Evolutionary conservation across 148 eudicot genomes (phyloP), one percentile per base, ranked within the genome.

Genomic region (Suaeda aralocaspica): DNA sequence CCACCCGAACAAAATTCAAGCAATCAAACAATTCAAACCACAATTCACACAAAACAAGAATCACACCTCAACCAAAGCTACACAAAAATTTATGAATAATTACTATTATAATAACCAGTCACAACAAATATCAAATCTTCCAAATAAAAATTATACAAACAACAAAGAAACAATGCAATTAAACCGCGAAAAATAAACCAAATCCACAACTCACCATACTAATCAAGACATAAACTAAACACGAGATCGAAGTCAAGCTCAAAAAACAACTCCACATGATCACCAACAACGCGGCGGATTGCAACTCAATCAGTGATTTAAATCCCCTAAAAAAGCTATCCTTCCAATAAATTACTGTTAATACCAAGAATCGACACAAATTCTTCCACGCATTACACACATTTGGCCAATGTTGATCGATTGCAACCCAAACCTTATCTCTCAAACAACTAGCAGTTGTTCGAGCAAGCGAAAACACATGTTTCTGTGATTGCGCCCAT

Each of bases 251-350:
- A 9, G 98, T 94, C 91, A 91, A 87, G 82, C 98, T 91, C 63
- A 94, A 85, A 67, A 94, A 94, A 78, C 90, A 91, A 74, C 98
- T 83, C 98, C 98, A 94, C 96, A 94, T 86, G 22, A 94, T 86
- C 69, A 94, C 84, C 41, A 94, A 79, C 89, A 94, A 76, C 19
- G 98, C 97, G 0, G 84, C 92, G 0, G 97, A 89, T 68, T 91
- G 87, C 69, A 94, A 70, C 67, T 74, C 82, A 18, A 82, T 29
- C 57, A 87, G 70, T 0, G 98, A 94, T 64, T 49, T 70, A 59
- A 76, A 79, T 34, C 98, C 98, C 45, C 76, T 74, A 56, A 80
- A 64, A 9, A 84, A 44, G 74, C 96, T 89, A 26, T 84, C 81
- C 63, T 77, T 83, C 96, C 94, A 94, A 70, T 81, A 80, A 66